These are phyloP conservation scores for Fusarium oligoseptatum DNA, from an alignment of 2,329 filamentous ascomycete genomes.

Conservation along the genomic window DNA sequence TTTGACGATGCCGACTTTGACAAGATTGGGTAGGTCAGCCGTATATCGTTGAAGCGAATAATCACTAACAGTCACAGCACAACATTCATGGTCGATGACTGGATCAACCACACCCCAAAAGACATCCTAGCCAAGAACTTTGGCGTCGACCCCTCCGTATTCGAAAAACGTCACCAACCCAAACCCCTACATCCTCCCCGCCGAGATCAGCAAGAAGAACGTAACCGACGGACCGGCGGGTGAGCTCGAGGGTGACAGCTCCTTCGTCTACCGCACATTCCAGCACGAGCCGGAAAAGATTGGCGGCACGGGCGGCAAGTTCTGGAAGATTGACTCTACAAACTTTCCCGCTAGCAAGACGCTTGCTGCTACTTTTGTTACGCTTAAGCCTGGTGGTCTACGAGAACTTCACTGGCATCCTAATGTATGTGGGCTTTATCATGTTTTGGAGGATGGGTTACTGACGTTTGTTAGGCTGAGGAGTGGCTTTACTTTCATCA, in stretches of 20 bases:
- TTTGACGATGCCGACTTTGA: conserved; percentile 79
- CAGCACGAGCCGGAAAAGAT: conserved; percentile 68
- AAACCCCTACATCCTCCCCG: conserved; percentile 73
- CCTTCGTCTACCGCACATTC: conserved; percentile 72
- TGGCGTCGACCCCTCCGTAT: conserved; percentile 70
- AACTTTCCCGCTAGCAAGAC: conserved; percentile 77
- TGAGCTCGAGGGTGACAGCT: conserved; percentile 67
- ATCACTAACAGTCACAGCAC: conserved; percentile 58
- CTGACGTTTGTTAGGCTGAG: conserved; percentile 62
- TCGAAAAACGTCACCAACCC: conserved; percentile 67
- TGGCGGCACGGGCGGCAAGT: conserved; percentile 71
- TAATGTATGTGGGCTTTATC: conserved; percentile 59
- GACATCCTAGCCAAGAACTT: conserved; percentile 77
- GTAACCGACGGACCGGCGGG: conserved; percentile 55
- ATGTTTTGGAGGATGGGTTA: neutral
- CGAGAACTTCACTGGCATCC: conserved; percentile 79
- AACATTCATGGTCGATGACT: conserved; percentile 79
- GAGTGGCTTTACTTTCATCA: conserved; percentile 80
- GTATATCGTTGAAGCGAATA: too few relatives aligned
- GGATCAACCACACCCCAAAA: conserved; percentile 75
- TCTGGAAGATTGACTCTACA: conserved; percentile 74
- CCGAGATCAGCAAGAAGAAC: conserved; percentile 62
- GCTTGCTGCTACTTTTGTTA: conserved; percentile 74
- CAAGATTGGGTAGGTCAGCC: conserved; percentile 58
- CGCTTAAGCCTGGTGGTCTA: conserved; percentile 72